Evolutionary conservation across 2,329 filamentous ascomycete genomes (phyloP).

Genomic region (Fusarium xylarioides): DNA sequence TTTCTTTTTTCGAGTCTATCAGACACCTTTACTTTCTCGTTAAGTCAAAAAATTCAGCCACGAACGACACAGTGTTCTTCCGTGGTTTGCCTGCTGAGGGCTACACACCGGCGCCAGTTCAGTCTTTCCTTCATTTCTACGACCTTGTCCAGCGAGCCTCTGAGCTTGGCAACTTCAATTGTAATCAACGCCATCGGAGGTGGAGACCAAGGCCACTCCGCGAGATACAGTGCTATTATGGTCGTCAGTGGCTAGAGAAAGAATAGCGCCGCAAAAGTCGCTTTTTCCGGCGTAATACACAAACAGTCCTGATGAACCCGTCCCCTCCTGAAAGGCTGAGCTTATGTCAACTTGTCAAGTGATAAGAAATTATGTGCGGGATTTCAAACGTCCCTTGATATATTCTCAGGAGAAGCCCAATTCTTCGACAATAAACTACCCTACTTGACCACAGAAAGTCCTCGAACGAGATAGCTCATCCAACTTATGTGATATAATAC

Average conservation of each 20-base stretch:
- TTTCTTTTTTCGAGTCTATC: not conserved
- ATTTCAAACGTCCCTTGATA: too few relatives aligned
- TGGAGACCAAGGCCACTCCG: not conserved
- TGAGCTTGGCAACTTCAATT: not conserved
- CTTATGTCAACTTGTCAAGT: not conserved
- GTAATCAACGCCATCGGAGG: not conserved
- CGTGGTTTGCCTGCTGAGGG: not conserved
- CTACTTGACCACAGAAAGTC: not conserved
- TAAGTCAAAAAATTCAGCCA: too few relatives aligned
- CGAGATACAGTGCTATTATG: not conserved
- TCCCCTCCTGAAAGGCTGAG: not conserved
- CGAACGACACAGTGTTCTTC: not conserved
- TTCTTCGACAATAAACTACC: not conserved
- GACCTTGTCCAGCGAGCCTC: not conserved
- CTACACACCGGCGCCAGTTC: not conserved
- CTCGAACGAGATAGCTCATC: not conserved
- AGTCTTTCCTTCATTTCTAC: not conserved
- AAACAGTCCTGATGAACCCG: not conserved
- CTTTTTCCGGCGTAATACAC: not conserved
- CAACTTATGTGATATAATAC: too few relatives aligned
- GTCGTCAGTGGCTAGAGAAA: not conserved
- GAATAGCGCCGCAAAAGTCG: not conserved
- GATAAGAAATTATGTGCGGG: not conserved
- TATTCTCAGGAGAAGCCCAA: not conserved
- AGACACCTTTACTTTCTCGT: not conserved